Evolutionary conservation across 345 rosid genomes (phyloP).

Genomic region (Melaleuca quinquenervia): DNA sequence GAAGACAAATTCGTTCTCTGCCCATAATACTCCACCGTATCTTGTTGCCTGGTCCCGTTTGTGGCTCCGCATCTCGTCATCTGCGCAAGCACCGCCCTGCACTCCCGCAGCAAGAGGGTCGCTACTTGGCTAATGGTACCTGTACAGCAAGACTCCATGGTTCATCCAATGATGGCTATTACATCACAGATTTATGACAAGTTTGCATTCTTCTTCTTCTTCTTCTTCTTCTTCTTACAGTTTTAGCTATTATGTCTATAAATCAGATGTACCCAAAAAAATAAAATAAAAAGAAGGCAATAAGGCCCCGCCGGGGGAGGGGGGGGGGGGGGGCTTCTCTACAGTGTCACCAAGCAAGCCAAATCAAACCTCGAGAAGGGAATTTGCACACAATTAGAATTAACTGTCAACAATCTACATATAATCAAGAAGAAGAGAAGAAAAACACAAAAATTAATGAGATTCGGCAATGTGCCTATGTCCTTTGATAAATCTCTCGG

Average conservation of each 20-base stretch:
- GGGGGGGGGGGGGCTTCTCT: not conserved
- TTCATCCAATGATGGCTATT: not conserved
- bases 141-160: not conserved
- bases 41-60: not conserved
- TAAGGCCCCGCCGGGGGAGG: too few species aligned
- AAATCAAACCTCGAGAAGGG: not conserved
- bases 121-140: rapidly evolving
- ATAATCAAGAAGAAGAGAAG: too few species aligned
- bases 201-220: not conserved
- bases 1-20: not conserved
- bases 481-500: too few species aligned
- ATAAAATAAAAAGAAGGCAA: not conserved
- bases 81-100: not conserved
- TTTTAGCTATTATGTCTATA: not conserved
- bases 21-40: not conserved
- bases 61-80: not conserved
- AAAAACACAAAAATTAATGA: too few species aligned
- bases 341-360: not conserved
- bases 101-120: not conserved
- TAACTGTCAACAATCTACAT: too few species aligned
- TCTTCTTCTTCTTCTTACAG: too few species aligned
- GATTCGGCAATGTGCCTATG: too few species aligned
- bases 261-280: not conserved
- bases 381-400: not conserved
- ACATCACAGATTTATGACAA: not conserved